phyloP scores from a whole-genome alignment of 495 filamentous ascomycete species.

The Aspergillus sclerotioniger region DNA sequence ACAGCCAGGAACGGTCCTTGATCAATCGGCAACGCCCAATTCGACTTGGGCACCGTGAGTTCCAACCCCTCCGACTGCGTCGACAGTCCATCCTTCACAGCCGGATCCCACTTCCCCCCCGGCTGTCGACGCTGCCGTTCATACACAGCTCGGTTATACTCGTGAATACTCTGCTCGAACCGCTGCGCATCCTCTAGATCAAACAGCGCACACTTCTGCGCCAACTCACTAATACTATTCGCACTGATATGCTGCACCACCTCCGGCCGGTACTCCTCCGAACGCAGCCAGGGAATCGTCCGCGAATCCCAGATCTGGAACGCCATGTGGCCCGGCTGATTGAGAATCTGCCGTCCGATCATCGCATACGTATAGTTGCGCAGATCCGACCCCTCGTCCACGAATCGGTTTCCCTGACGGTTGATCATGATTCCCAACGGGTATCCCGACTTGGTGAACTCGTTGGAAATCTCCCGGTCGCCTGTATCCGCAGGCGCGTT shows the following conservation, averaged over 20 bases:
- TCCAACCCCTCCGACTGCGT: conserved; percentile 43
- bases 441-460: conserved; percentile 66
- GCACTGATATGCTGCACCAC: conserved; percentile 50
- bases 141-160: conserved; percentile 54
- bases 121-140: conserved; percentile 37
- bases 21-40: conserved; percentile 61
- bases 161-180: conserved; percentile 47
- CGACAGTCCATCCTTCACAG: conserved; percentile 53
- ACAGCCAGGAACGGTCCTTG: conserved; percentile 57
- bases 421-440: conserved; percentile 65
- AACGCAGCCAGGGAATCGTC: conserved; percentile 45
- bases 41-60: conserved; percentile 53
- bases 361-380: conserved; percentile 65
- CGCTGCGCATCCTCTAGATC: conserved; percentile 40
- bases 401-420: conserved; percentile 52
- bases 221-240: conserved; percentile 50
- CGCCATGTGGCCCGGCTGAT: conserved; percentile 53
- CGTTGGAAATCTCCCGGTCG: conserved; percentile 54
- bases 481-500: conserved; percentile 50
- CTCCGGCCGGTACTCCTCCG: conserved; percentile 58
- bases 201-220: conserved; percentile 37
- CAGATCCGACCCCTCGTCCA: conserved; percentile 62
- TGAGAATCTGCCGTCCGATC: conserved; percentile 54
- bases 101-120: conserved; percentile 48
- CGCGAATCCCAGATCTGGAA: conserved; percentile 62